Conservation (phyloP, 768 basidiomycete species). For the Boletus speciosus region DNA sequence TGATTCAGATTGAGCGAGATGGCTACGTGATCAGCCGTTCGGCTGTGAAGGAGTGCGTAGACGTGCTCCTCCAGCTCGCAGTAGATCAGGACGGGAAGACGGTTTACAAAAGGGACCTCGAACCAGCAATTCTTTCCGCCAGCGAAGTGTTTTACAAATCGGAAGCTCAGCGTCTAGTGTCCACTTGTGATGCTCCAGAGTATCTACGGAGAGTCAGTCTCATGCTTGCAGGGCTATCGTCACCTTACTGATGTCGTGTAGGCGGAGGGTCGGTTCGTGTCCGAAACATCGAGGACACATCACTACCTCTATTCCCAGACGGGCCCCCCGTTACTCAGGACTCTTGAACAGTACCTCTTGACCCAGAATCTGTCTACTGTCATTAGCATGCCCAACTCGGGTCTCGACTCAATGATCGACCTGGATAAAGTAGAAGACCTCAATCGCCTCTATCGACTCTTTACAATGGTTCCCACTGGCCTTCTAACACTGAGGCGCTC, state of each 20-base stretch:
- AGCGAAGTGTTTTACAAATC: slow-evolving; percentile 75
- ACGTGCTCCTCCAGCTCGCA: slow-evolving; percentile 72
- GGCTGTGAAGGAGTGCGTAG: slow-evolving; percentile 83
- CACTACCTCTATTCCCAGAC: slow-evolving; percentile 85
- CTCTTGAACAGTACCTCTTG: slow-evolving; percentile 76
- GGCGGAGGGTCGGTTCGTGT: slow-evolving; percentile 77
- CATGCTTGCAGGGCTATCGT: background rate
- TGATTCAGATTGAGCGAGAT: slow-evolving; percentile 89
- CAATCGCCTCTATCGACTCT: slow-evolving; percentile 74
- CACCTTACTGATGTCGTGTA: slow-evolving; percentile 32
- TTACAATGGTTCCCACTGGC: slow-evolving; percentile 63
- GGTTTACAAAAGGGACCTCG: slow-evolving; percentile 81
- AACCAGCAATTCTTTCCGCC: slow-evolving; percentile 74
- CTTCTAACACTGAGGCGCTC: slow-evolving; percentile 59
- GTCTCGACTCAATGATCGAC: slow-evolving; percentile 85
- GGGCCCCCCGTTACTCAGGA: slow-evolving; percentile 59
- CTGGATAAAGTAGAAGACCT: slow-evolving; percentile 73
- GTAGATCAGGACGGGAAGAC: slow-evolving; percentile 48
- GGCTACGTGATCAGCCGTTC: slow-evolving; percentile 91
- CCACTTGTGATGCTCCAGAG: slow-evolving; percentile 74
- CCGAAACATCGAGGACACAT: slow-evolving; percentile 80
- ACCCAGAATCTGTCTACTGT: slow-evolving; percentile 72
- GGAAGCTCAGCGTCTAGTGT: slow-evolving; percentile 69
- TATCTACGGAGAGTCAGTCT: slow-evolving; percentile 73
- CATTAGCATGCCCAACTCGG: slow-evolving; percentile 78